Evolutionary conservation across 2,329 filamentous ascomycete genomes (phyloP), one percentile per base, ranked within the genome.

Genomic region (Bertia moriformis): DNA sequence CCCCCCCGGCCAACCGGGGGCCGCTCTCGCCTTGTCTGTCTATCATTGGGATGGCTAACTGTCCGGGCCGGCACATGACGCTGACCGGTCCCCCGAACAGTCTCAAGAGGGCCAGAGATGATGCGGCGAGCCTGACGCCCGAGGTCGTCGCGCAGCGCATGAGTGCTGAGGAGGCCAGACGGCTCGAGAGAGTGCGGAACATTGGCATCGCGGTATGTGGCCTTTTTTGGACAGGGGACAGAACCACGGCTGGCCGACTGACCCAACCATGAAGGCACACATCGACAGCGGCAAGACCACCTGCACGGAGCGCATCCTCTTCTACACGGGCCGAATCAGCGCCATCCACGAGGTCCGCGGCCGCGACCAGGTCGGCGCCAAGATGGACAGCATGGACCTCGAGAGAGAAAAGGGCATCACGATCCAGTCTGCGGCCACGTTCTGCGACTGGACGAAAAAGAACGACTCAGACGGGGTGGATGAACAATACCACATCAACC

Each of bases 381-480:
- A 98, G 68, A 98, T 98, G 91, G 91, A 98, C 67, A 95, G 88
- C 18, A 98, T 98, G 91, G 91, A 98, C 51, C 69, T 98, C 49
- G 91, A 98, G 64, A 74, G 91, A 61, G 89, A 96, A 60, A 94
- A 95, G 67, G 89, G 89, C 52, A 98, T 98, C 58, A 98, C 89
- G 42, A 98, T 98, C 53, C 89, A 98, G 61, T 96, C 89, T 49
- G 91, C 91, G 10, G 91, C 91, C 18, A 98, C 91, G 1, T 98
- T 94, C 59, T 93, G 86, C 60, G 88, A 98, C 62, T 98, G 91
- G 91, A 65, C 82, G 48, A 95, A 93, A 67, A 79, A 75, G 60
- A 79, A 85, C 22, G 22, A 27, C 22, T n/a, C n/a, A 51, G 65
- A 89, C 46, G 83, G 83, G 47, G 74, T 83, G 54, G 86, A 95